These are phyloP conservation scores for Ligustrum vulgare DNA, from an alignment of 257 asterid species.

Conservation along the genomic window DNA sequence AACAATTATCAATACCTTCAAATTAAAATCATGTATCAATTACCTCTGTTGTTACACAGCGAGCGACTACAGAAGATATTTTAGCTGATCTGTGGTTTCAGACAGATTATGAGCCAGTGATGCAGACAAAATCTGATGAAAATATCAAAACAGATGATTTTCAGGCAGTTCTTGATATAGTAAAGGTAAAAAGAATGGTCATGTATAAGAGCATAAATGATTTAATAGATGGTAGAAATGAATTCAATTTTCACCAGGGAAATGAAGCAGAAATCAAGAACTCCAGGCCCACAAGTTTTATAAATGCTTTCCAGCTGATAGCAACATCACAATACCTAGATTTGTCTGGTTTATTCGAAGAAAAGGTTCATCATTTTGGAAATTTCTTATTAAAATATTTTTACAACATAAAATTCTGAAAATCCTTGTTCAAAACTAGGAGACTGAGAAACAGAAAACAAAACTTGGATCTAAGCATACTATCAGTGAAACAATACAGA, in stretches of 20 bases:
- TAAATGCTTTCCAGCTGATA: slow-evolving; percentile 37
- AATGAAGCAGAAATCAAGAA: slow-evolving; percentile 16
- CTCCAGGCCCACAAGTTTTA: slow-evolving; percentile 19
- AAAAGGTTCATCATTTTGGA: slow-evolving; percentile 18
- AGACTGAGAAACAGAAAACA: slow-evolving; percentile 26
- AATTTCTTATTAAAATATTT: not conserved
- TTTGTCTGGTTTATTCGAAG: slow-evolving; percentile 30
- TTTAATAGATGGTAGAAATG: not conserved
- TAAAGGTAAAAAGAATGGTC: slow-evolving; percentile 4
- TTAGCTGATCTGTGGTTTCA: slow-evolving; percentile 31
- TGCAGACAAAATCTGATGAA: slow-evolving; percentile 16
- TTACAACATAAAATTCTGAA: not conserved
- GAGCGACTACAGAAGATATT: slow-evolving; percentile 29
- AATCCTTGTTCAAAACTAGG: not conserved
- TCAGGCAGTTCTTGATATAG: slow-evolving; percentile 19
- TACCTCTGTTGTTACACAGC: slow-evolving; percentile 12
- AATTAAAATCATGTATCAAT: not conserved
- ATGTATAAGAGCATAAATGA: not conserved
- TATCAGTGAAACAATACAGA: slow-evolving; percentile 26
- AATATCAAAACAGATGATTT: slow-evolving; percentile 19
- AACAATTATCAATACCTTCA: not conserved
- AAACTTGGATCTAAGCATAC: slow-evolving; percentile 32
- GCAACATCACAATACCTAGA: slow-evolving; percentile 38
- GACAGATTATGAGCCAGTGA: slow-evolving; percentile 20
- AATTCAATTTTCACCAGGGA: slow-evolving; percentile 11